Evolutionary conservation across 2,329 filamentous ascomycete species (phyloP).

Genomic region (Paramyrothecium roridum): DNA sequence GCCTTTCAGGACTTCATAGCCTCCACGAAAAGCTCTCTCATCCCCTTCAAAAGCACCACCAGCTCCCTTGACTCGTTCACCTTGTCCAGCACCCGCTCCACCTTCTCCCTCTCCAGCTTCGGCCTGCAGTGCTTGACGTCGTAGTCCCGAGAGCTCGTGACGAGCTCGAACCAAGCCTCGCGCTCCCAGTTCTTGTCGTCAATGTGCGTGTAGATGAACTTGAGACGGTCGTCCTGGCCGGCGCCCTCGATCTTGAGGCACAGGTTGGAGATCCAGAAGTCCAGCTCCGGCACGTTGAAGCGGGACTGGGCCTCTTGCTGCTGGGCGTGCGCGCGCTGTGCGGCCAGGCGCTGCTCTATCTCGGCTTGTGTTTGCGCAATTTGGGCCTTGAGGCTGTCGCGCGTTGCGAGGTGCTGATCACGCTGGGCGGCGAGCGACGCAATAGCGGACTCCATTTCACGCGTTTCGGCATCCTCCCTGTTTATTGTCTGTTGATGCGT

Average conservation of each 20-base stretch:
- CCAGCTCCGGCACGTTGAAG: conserved; percentile 88
- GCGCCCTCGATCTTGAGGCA: conserved; percentile 88
- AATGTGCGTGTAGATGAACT: conserved; percentile 85
- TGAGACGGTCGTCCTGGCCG: conserved; percentile 77
- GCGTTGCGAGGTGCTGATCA: conserved; percentile 54
- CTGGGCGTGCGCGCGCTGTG: conserved; percentile 67
- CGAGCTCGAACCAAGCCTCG: conserved; percentile 92
- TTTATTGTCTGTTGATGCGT: conserved; percentile 71
- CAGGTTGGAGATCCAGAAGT: conserved; percentile 92
- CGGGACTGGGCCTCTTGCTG: conserved; percentile 80
- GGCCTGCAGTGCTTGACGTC: conserved; percentile 78
- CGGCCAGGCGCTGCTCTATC: conserved; percentile 67
- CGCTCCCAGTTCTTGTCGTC: conserved; percentile 83
- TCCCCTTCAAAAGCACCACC: conserved; percentile 71
- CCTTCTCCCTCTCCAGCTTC: conserved; percentile 74
- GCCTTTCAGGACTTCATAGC: conserved; percentile 49
- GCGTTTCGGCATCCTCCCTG: conserved; percentile 73
- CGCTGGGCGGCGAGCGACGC: conserved; percentile 55
- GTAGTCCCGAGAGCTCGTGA: conserved; percentile 78
- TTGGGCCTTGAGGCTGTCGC: conserved; percentile 56
- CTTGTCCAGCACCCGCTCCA: conserved; percentile 72
- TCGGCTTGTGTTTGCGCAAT: conserved; percentile 66
- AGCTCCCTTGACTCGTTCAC: conserved; percentile 80
- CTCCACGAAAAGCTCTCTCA: conserved; percentile 75
- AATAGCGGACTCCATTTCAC: conserved; percentile 68